Percentiles rank a stretch among this genome's conserved stretches.
phyloP scores from a whole-genome alignment of 257 asterid genomes.

The Verbena officinalis region DNA sequence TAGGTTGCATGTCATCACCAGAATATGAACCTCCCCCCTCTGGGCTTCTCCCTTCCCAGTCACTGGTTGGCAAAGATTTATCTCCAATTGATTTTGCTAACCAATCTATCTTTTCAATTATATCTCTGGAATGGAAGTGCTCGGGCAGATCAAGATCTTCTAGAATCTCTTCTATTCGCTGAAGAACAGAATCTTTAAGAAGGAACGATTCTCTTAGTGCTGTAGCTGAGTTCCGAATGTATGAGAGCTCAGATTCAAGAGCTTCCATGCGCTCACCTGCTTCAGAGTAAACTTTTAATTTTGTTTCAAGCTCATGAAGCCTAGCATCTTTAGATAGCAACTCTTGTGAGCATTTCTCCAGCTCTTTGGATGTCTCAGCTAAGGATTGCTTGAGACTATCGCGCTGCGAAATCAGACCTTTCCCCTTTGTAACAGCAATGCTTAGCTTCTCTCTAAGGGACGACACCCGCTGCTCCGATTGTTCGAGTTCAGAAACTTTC shows the following conservation, averaged over 20 bases:
- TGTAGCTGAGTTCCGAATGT: slow-evolving; percentile 96
- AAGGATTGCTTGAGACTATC: slow-evolving; percentile 90
- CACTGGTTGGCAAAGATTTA: slow-evolving; percentile 52
- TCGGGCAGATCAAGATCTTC: slow-evolving; percentile 97
- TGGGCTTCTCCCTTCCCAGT: slow-evolving; percentile 72
- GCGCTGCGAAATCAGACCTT: slow-evolving; percentile 91
- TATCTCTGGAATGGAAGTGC: slow-evolving; percentile 80
- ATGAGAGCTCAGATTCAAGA: slow-evolving; percentile 94
- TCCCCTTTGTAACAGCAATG: slow-evolving; percentile 96
- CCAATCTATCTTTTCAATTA: slow-evolving; percentile 90
- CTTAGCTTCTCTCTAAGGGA: slow-evolving; percentile 95
- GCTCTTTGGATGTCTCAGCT: slow-evolving; percentile 72
- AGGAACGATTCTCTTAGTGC: slow-evolving; percentile 95
- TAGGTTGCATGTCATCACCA: slow-evolving; percentile 56
- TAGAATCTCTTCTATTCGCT: slow-evolving; percentile 92
- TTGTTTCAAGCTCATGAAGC: slow-evolving; percentile 81
- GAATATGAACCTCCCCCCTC: slow-evolving; percentile 59
- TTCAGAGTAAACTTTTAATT: slow-evolving; percentile 81
- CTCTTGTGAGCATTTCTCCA: slow-evolving; percentile 79
- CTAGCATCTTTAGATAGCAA: slow-evolving; percentile 69
- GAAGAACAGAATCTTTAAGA: slow-evolving; percentile 93
- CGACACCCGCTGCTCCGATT: slow-evolving; percentile 87
- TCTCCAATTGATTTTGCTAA: slow-evolving; percentile 74
- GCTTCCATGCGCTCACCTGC: slow-evolving; percentile 99
- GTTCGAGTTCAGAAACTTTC: slow-evolving; percentile 78